Evolutionary conservation across 2,329 filamentous ascomycete genomes (phyloP).

Genomic region (Plenodomus lindquistii): DNA sequence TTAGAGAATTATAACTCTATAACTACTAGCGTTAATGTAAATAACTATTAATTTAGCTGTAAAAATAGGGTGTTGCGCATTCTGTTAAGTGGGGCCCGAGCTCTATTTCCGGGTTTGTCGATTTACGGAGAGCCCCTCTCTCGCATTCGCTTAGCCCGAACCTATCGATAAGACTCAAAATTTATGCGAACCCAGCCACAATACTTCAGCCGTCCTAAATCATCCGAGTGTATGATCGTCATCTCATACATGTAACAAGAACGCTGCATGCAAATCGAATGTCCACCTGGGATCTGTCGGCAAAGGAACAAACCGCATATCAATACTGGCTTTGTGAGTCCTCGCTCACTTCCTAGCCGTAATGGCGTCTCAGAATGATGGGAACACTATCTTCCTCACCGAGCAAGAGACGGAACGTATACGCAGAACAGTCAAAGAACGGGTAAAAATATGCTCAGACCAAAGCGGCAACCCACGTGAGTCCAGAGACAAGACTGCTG

Average conservation of each 20-base stretch:
- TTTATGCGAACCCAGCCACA: too few species aligned
- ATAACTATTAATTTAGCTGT: neutral
- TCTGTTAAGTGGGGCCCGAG: too few species aligned
- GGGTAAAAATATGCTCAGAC: conserved; percentile 21
- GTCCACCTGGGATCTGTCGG: too few species aligned
- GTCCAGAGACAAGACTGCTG: conserved; percentile 24
- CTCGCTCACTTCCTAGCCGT: neutral
- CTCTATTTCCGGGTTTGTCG: too few species aligned
- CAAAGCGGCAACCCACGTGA: conserved; percentile 17
- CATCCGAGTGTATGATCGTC: too few species aligned
- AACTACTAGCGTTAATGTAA: neutral
- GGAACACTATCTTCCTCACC: conserved; percentile 31
- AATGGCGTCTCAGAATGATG: conserved; percentile 17
- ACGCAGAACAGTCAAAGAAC: conserved; percentile 23
- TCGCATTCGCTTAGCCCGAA: too few species aligned
- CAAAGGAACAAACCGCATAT: too few species aligned
- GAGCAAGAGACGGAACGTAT: conserved; percentile 34
- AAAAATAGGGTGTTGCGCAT: neutral
- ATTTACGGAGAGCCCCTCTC: too few species aligned
- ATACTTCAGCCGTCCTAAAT: too few species aligned
- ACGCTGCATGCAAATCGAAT: too few species aligned
- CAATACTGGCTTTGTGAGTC: neutral
- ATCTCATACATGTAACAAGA: too few species aligned
- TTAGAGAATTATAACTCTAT: neutral
- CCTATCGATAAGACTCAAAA: too few species aligned